phyloP scores from a whole-genome alignment of 108 stramenopile species.

The Schizochytrium sp. region DNA sequence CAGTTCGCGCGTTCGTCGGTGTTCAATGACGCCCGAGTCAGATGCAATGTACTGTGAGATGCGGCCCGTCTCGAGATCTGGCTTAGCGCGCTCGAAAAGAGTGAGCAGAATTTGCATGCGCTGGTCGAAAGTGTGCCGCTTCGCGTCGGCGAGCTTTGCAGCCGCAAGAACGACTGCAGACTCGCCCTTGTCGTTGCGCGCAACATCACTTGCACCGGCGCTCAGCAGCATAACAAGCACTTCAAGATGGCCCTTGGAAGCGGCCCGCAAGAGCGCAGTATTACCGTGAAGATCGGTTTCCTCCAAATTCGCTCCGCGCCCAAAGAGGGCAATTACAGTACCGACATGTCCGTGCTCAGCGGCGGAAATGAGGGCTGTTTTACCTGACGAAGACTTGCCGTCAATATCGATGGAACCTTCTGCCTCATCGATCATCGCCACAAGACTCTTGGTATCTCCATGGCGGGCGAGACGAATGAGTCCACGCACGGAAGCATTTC shows the following conservation, averaged over 20 bases:
- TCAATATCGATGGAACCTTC: not conserved
- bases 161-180: not conserved
- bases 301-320: not conserved
- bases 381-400: not conserved
- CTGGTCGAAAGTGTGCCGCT: not conserved
- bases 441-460: not conserved
- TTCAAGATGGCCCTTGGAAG: not conserved
- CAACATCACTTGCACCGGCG: not conserved
- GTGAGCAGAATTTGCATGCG: not conserved
- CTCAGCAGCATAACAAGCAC: not conserved
- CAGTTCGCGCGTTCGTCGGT: not conserved
- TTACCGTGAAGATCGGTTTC: not conserved
- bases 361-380: not conserved
- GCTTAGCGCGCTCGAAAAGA: not conserved
- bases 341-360: not conserved
- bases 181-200: not conserved
- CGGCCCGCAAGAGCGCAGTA: not conserved
- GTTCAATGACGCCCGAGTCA: not conserved
- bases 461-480: not conserved
- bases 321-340: not conserved
- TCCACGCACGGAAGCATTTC: not conserved
- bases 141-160: not conserved
- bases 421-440: not conserved
- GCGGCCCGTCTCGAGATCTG: not conserved
- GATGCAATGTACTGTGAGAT: not conserved